Conservation (phyloP, 257 asterid species). For the Ilex aquifolium region DNA sequence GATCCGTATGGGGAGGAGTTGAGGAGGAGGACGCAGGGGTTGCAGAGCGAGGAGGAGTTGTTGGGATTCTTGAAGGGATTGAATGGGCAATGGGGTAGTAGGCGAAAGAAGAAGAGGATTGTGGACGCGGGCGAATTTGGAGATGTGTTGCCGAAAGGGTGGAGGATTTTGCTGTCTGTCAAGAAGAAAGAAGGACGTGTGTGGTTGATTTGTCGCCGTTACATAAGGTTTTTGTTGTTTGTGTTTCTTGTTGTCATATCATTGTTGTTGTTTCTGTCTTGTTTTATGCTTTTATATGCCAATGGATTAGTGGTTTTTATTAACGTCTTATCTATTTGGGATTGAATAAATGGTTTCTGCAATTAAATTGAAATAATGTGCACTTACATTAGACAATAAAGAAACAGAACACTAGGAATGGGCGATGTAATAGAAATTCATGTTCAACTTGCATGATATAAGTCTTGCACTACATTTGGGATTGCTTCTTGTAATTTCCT, state of each 20-base stretch:
- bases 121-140: constrained; percentile 76
- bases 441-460: no score
- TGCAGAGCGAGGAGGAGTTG: constrained; percentile 48
- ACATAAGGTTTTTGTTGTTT: constrained; percentile 58
- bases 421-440: no score
- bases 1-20: constrained; percentile 58
- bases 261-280: not conserved
- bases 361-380: no score
- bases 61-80: constrained; percentile 48
- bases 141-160: constrained; percentile 56
- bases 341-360: not conserved
- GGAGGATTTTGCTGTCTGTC: constrained; percentile 62
- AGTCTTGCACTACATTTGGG: no score
- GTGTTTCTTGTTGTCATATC: not conserved
- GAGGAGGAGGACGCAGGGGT: constrained; percentile 40
- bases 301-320: not conserved
- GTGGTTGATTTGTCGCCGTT: constrained; percentile 65
- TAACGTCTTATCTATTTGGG: no score
- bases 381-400: not conserved
- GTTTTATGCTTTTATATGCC: not conserved
- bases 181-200: constrained; percentile 58
- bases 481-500: no score
- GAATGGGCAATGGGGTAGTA: constrained; percentile 76
- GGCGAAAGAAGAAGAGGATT: constrained; percentile 71
- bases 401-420: not conserved